Evolutionary conservation across 148 eudicot genomes (phyloP).

Genomic region (Camellia granthamiana): DNA sequence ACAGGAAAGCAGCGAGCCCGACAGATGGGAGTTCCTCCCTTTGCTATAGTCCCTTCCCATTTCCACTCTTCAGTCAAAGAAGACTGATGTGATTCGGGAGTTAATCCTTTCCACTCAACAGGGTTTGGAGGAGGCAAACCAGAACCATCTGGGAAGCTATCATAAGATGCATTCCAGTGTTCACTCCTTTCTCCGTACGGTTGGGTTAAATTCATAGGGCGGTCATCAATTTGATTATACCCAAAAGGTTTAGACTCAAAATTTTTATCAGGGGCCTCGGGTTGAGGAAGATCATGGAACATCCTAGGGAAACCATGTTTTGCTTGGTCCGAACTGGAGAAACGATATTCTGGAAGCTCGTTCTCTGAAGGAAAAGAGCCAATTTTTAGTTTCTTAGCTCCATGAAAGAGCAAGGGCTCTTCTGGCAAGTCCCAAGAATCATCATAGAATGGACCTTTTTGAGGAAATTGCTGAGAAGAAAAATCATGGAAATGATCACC

Average conservation of each 20-base stretch:
- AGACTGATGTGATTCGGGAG: slow-evolving; percentile 41
- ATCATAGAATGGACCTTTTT: slow-evolving; percentile 43
- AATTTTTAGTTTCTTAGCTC: slow-evolving; percentile 58
- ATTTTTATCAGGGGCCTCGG: slow-evolving; percentile 24
- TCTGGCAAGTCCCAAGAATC: slow-evolving; percentile 78
- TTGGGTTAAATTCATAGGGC: slow-evolving; percentile 30
- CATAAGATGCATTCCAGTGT: slow-evolving; percentile 39
- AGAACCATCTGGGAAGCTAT: slow-evolving; percentile 37
- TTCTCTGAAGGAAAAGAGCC: slow-evolving; percentile 44
- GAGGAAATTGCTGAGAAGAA: slow-evolving; percentile 41
- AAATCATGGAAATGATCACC: slow-evolving; percentile 37
- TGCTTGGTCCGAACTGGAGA: slow-evolving; percentile 47
- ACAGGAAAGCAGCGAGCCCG: slow-evolving; percentile 92
- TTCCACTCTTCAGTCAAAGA: slow-evolving; percentile 58
- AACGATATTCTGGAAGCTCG: slow-evolving; percentile 72
- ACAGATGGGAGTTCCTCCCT: slow-evolving; percentile 82
- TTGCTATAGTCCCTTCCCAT: slow-evolving; percentile 91
- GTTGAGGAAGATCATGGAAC: slow-evolving; percentile 36
- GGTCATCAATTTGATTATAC: slow-evolving; percentile 39
- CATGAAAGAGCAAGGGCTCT: slow-evolving; percentile 43
- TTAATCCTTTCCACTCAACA: slow-evolving; percentile 40
- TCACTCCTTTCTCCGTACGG: slow-evolving; percentile 47
- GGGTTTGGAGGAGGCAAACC: slow-evolving; percentile 36
- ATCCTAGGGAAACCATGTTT: slow-evolving; percentile 33
- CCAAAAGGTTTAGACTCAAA: slow-evolving; percentile 38